These are phyloP conservation scores for Boletus speciosus DNA, from an alignment of 768 basidiomycete genomes.

Conservation along the genomic window DNA sequence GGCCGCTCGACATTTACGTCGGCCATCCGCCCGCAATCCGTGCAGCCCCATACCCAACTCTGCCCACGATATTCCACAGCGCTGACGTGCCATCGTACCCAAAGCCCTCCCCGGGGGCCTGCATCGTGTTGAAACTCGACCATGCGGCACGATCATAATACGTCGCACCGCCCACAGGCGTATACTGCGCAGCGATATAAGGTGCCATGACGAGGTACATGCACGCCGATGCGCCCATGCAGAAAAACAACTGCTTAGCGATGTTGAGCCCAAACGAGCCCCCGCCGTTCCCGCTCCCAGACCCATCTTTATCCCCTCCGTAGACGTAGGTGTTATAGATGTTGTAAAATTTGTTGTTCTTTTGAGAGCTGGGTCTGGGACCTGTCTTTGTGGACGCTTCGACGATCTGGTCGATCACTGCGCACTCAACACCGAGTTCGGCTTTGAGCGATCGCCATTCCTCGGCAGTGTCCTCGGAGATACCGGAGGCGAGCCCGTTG, in stretches of 20 bases:
- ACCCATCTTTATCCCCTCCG: constrained; percentile 40
- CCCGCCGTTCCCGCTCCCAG: constrained; percentile 16
- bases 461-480: constrained; percentile 64
- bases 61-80: constrained; percentile 67
- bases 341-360: constrained; percentile 70
- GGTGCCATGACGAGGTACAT: constrained; percentile 61
- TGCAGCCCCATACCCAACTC: constrained; percentile 72
- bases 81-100: constrained; percentile 53
- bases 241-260: constrained; percentile 50
- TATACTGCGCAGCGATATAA: constrained; percentile 53
- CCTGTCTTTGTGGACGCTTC: constrained; percentile 36
- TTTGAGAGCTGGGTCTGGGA: constrained; percentile 33
- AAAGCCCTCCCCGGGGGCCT: constrained; percentile 69
- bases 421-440: constrained; percentile 74
- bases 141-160: constrained; percentile 78
- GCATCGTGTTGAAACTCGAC: constrained; percentile 74
- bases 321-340: constrained; percentile 77
- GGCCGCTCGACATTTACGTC: constrained; percentile 39
- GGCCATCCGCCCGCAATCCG: constrained; percentile 77
- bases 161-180: constrained; percentile 60
- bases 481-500: constrained; percentile 43
- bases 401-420: constrained; percentile 71
- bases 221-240: constrained; percentile 59
- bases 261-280: constrained; percentile 32
- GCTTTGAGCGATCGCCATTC: constrained; percentile 80